Conservation (phyloP, 2,329 filamentous ascomycete species). For the Huntiella omanensis region DNA sequence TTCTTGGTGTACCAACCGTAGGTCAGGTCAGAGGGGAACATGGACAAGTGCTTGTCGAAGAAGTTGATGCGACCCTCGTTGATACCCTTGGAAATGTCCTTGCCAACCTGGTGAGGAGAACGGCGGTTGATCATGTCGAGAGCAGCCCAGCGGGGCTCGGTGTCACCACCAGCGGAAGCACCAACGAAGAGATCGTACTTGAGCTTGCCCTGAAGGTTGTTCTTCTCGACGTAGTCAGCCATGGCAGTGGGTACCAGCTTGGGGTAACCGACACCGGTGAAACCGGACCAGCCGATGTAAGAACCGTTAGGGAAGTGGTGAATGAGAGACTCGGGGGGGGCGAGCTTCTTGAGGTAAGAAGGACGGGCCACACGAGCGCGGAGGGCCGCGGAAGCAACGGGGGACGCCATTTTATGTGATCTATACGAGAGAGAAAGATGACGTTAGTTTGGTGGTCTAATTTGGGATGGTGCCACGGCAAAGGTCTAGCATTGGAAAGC, state of each 20-base stretch:
- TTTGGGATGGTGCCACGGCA: conserved; percentile 1
- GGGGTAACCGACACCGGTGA: conserved; percentile 77
- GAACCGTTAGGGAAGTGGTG: conserved; percentile 64
- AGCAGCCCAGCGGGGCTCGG: conserved; percentile 77
- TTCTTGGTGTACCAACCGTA: conserved; percentile 70
- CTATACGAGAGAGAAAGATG: neutral
- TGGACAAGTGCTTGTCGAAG: conserved; percentile 84
- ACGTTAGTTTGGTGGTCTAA: conserved; percentile 7
- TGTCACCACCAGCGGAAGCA: conserved; percentile 76
- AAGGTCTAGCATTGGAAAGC: neutral
- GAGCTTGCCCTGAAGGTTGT: conserved; percentile 63
- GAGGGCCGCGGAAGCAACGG: conserved; percentile 50
- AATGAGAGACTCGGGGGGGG: conserved; percentile 60
- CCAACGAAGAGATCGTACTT: conserved; percentile 79
- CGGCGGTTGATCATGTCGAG: conserved; percentile 81
- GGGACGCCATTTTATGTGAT: conserved; percentile 24
- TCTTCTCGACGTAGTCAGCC: conserved; percentile 77
- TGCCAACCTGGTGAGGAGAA: conserved; percentile 74
- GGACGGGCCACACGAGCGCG: conserved; percentile 58
- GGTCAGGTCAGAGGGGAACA: conserved; percentile 76
- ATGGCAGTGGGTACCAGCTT: conserved; percentile 58
- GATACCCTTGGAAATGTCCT: conserved; percentile 77
- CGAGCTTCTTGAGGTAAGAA: conserved; percentile 62
- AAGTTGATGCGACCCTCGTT: conserved; percentile 79
- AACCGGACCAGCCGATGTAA: conserved; percentile 85